Evolutionary conservation across 768 basidiomycete species (phyloP), one percentile per base, ranked within the genome.

Genomic region (Serendipita sp.): DNA sequence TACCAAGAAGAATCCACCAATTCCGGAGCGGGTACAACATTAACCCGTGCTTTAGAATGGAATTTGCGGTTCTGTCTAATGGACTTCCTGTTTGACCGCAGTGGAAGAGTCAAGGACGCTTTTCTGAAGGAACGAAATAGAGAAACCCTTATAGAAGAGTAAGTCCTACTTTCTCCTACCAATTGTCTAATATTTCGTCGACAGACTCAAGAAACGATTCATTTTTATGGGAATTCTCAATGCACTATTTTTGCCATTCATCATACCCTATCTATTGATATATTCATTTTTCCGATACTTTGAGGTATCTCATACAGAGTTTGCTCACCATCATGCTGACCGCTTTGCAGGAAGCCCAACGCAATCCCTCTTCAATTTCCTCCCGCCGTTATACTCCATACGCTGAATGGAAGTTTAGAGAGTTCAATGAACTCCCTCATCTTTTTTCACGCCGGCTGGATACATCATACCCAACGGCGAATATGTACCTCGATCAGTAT

Each of bases 201-300:
- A 8, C 71, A 97, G 95, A 27, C 74, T 99, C 23, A 77, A 79
- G 67, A 78, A 90, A 64, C 82, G 96, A 2, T 89, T 99, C 71
- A 85, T 97, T 66, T 95, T 99, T 73, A 95, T 98, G 89, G 96
- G 92, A 11, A 83, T 96, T 63, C 72, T 99, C 64, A 99, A 99
- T 69, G 93, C 91, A 2, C 83, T 93, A 8, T 95, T 98, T 68
- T 91, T 89, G 1, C 96, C 96, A 0, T 95, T 98, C 75, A 98
- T 99, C 70, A 89, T 98, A 36, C 76, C 94, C 16, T 99, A 99
- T 73, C 82, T 97, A 46, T 74, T 98, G 44, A 90, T 98, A 85
- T 99, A 96, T 72, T 98, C 93, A 0, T 99, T 99, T 80, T 99
- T 99, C 79, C 88, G 95, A 2, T 99, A 99, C 73, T 99, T 99